Evolutionary conservation across 1,139 yeast species (phyloP).

Genomic region (Yamadazyma sp.): DNA sequence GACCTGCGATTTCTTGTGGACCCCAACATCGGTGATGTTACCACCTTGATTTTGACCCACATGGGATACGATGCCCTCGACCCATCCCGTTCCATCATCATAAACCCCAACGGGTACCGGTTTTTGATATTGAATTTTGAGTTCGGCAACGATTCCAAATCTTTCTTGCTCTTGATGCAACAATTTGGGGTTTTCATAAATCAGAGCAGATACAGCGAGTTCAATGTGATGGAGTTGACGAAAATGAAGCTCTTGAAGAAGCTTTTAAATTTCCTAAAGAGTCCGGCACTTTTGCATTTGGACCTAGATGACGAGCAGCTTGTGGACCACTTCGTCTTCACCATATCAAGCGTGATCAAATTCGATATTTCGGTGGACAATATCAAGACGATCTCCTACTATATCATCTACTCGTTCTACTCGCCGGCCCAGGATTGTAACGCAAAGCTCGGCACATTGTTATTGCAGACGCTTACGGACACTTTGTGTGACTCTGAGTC

Average conservation of each 20-base stretch:
- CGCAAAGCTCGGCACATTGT: slow-evolving; percentile 29
- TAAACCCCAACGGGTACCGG: slow-evolving; percentile 31
- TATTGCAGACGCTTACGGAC: slow-evolving; percentile 31
- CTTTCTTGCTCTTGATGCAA: slow-evolving; percentile 50
- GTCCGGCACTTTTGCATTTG: slow-evolving; percentile 18
- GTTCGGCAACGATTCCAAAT: slow-evolving; percentile 35
- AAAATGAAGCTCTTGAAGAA: slow-evolving; percentile 55
- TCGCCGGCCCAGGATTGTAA: slow-evolving; percentile 23
- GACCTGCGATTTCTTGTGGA: slow-evolving; percentile 4
- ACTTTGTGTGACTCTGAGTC: slow-evolving; percentile 32
- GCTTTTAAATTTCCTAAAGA: slow-evolving; percentile 52
- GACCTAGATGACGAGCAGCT: slow-evolving; percentile 12
- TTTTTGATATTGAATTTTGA: slow-evolving; percentile 36
- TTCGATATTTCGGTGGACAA: slow-evolving; percentile 41
- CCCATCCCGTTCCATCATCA: slow-evolving; percentile 29
- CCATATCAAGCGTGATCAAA: slow-evolving; percentile 22
- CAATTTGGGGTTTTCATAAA: slow-evolving; percentile 57
- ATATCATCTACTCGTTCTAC: slow-evolving; percentile 38
- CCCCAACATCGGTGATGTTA: background rate
- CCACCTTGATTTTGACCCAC: slow-evolving; percentile 20
- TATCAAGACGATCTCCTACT: slow-evolving; percentile 34
- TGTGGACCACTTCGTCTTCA: slow-evolving; percentile 9
- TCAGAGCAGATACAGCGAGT: slow-evolving; percentile 48
- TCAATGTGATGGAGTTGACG: slow-evolving; percentile 51
- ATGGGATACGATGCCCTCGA: slow-evolving; percentile 27